These are phyloP conservation scores for Mortierella alpina DNA, from an alignment of 192 early-diverging fungal species.

Conservation along the genomic window DNA sequence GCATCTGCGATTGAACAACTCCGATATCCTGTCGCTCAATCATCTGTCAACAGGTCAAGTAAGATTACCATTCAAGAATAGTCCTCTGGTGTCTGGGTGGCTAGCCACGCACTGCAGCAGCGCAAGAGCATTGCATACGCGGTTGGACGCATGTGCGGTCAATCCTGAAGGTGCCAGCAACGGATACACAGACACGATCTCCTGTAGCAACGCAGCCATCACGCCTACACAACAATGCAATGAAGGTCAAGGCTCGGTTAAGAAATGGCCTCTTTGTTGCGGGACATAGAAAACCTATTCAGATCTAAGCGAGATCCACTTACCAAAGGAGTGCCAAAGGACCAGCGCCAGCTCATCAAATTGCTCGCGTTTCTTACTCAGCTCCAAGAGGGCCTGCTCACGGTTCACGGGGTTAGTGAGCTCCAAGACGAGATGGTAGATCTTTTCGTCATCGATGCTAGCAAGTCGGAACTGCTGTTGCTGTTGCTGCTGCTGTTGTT, in stretches of 20 bases:
- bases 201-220: conserved; percentile 96
- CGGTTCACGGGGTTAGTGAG: conserved; percentile 79
- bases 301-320: not conserved
- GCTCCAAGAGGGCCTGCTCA: conserved; percentile 93
- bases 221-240: conserved; percentile 66
- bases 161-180: conserved; percentile 86
- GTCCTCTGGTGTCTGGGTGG: conserved; percentile 87
- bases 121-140: conserved; percentile 95
- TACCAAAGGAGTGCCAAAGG: conserved; percentile 98
- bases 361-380: conserved; percentile 94
- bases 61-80: conserved; percentile 77
- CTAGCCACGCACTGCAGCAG: conserved; percentile 96
- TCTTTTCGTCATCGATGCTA: conserved; percentile 80
- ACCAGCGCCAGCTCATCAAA: conserved; percentile 96
- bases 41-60: not conserved
- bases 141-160: conserved; percentile 90
- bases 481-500: conserved; percentile 32
- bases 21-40: too few species aligned
- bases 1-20: too few species aligned
- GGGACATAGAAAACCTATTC: not conserved
- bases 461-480: conserved; percentile 47
- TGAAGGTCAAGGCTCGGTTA: not conserved
- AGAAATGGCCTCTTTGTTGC: not conserved
- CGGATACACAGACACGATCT: conserved; percentile 96
- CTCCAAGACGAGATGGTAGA: conserved; percentile 89